phyloP scores from a whole-genome alignment of 305 asterid genomes.

The Galium porrigens region DNA sequence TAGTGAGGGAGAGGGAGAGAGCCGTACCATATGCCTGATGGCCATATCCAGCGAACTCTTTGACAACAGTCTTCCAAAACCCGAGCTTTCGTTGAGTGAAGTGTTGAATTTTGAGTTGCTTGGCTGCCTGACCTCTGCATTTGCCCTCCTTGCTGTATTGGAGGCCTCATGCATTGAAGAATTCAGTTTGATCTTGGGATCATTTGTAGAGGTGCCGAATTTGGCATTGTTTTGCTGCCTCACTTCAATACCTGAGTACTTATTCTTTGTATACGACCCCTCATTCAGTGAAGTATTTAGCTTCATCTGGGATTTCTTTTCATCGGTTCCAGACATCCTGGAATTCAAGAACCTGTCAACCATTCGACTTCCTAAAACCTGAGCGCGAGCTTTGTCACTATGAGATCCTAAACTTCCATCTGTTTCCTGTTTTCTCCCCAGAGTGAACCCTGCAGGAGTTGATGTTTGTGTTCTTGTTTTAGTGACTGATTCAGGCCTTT shows the following conservation, averaged over 20 bases:
- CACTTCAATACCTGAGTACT: neutral
- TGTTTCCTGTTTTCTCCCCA: conserved; percentile 34
- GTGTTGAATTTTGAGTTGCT: conserved; percentile 25
- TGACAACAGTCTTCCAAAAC: conserved; percentile 42
- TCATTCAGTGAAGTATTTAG: conserved; percentile 38
- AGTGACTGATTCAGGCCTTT: conserved; percentile 7
- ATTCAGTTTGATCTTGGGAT: neutral
- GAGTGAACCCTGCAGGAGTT: conserved; percentile 31
- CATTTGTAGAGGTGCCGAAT: neutral
- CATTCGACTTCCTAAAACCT: conserved; percentile 58
- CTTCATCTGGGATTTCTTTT: conserved; percentile 19
- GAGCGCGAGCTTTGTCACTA: conserved; percentile 18
- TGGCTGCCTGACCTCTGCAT: conserved; percentile 18
- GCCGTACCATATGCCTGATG: conserved; percentile 18
- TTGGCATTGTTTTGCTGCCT: conserved; percentile 1
- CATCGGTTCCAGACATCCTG: conserved; percentile 28
- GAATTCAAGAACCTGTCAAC: conserved; percentile 59
- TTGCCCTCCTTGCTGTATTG: conserved; percentile 8
- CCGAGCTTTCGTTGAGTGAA: conserved; percentile 25
- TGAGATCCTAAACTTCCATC: conserved; percentile 13
- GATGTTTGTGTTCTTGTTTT: conserved; percentile 29
- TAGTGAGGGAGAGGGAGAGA: neutral
- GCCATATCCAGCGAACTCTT: conserved; percentile 36
- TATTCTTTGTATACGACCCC: conserved; percentile 4
- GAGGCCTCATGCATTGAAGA: neutral